Base-by-base conservation (phyloP, 345 rosid genomes). In the Acer campestre region DNA sequence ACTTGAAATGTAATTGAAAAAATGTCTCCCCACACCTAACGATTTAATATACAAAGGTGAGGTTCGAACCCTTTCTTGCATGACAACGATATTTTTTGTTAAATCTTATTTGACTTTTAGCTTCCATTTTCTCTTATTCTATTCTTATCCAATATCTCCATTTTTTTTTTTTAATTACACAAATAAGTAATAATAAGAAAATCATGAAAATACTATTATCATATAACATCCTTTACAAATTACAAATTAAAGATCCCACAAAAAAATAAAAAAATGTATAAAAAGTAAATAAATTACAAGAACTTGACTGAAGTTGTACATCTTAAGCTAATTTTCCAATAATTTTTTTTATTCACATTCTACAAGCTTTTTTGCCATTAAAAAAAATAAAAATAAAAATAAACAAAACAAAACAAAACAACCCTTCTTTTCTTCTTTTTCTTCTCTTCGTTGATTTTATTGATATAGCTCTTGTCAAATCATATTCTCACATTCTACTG, bases 31-130 rank as follows among this genome's bases (percentile, higher is more conserved):
- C 38, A 35, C 6, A 35, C 38, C 5, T 3, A 31, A 4, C 35
- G 35, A 3, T 31, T 31, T 31, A 31, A 31, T 3, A 29, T 31
- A 3, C 5, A 3, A 31, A 31, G 5, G 35, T 31, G 35, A 90
- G 95, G 94, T 90, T 94, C 95, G 92, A 92, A 87, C 97, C 76
- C 27, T 49, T 29, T 67, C 53, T 68, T 65, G 66, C 42, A 62
- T 53, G 49, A 35, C 6, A 35, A 35, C 38, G 5, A 35, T 35
- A 35, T 35, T 35, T 35, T 35, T 35, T 35, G 46, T 42, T 42
- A 42, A 42, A 42, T 8, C 46, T 8, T 42, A 42, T 42, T 42
- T 42, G 46, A 1, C 46, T 42, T 42, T 42, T 42, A 42, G 10
- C 10, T 42, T 42, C 46, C 10, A 42, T 42, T 42, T 42, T 42